A percentile compares a stretch with the other conserved stretches of the same genome.
phyloP scores from a whole-genome alignment of 1,139 yeast species.

The Suhomyces wounanorum region DNA sequence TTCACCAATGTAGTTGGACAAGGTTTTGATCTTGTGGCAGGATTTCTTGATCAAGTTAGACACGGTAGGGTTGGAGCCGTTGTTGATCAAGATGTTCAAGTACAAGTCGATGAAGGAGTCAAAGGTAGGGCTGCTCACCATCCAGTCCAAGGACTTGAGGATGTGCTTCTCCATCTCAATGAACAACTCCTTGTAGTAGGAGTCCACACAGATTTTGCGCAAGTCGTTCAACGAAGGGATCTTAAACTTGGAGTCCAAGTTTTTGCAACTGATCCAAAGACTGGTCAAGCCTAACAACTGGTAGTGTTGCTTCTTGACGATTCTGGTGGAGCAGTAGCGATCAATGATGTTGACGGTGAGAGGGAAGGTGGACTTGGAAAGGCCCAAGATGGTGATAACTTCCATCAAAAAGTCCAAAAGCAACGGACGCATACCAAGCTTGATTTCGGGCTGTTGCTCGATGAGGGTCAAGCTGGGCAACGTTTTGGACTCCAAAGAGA shows the following conservation, averaged over 20 bases:
- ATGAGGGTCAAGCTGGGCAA: slow-evolving; percentile 43
- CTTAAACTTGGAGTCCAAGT: slow-evolving; percentile 66
- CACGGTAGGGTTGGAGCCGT: slow-evolving; percentile 24
- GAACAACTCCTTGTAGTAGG: slow-evolving; percentile 60
- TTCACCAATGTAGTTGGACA: slow-evolving; percentile 65
- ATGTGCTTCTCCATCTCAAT: slow-evolving; percentile 70
- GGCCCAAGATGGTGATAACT: slow-evolving; percentile 49
- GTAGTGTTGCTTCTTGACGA: slow-evolving; percentile 57
- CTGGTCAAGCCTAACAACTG: slow-evolving; percentile 71
- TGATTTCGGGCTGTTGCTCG: slow-evolving; percentile 55
- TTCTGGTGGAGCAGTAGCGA: slow-evolving; percentile 50
- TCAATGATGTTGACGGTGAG: slow-evolving; percentile 56
- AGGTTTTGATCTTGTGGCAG: slow-evolving; percentile 50
- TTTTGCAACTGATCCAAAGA: slow-evolving; percentile 75
- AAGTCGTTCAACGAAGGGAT: slow-evolving; percentile 60
- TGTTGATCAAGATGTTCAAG: slow-evolving; percentile 29
- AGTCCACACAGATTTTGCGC: slow-evolving; percentile 63
- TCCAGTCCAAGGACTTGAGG: slow-evolving; percentile 60
- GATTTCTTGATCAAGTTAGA: slow-evolving; percentile 27
- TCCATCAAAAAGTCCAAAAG: slow-evolving; percentile 57
- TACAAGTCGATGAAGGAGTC: slow-evolving; percentile 63
- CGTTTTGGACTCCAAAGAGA: slow-evolving; percentile 35
- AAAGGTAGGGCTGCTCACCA: slow-evolving; percentile 56
- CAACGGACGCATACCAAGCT: slow-evolving; percentile 50
- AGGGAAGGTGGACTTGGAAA: slow-evolving; percentile 55